phyloP scores from a whole-genome alignment of 768 basidiomycete species.

The Mycena pura region DNA sequence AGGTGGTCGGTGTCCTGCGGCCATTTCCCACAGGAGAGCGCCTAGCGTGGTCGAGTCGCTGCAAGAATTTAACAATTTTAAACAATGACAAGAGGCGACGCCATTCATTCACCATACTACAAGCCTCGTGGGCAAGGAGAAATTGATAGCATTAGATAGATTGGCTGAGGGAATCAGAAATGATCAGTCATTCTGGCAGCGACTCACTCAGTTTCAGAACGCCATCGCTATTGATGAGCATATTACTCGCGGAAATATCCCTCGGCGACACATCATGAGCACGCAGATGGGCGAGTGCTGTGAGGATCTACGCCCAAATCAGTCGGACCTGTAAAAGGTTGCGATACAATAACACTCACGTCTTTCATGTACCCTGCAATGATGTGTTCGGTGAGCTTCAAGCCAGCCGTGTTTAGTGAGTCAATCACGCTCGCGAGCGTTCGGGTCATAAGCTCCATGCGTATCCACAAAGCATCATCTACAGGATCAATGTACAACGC shows the following conservation, averaged over 20 bases:
- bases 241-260: constrained; percentile 61
- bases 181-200: background rate
- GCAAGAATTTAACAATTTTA: background rate
- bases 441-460: constrained; percentile 69
- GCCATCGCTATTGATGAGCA: constrained; percentile 54
- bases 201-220: constrained; percentile 58
- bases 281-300: constrained; percentile 55
- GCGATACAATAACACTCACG: constrained; percentile 41
- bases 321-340: background rate
- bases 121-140: background rate
- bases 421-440: constrained; percentile 62
- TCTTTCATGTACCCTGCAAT: constrained; percentile 58
- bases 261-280: constrained; percentile 55
- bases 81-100: background rate
- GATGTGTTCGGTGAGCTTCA: constrained; percentile 50
- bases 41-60: constrained; percentile 58
- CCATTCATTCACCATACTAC: background rate
- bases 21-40: constrained; percentile 60
- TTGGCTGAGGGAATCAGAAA: constrained; percentile 7
- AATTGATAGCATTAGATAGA: constrained; percentile 2
- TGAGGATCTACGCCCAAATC: no score
- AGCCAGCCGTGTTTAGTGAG: constrained; percentile 49
- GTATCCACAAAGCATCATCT: constrained; percentile 57
- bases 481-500: constrained; percentile 48
- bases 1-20: constrained; percentile 56